A percentile compares a stretch with the other conserved stretches of the same genome.
Evolutionary conservation across 208 protist genomes (phyloP).

Genomic region (Acanthamoeba sp.): DNA sequence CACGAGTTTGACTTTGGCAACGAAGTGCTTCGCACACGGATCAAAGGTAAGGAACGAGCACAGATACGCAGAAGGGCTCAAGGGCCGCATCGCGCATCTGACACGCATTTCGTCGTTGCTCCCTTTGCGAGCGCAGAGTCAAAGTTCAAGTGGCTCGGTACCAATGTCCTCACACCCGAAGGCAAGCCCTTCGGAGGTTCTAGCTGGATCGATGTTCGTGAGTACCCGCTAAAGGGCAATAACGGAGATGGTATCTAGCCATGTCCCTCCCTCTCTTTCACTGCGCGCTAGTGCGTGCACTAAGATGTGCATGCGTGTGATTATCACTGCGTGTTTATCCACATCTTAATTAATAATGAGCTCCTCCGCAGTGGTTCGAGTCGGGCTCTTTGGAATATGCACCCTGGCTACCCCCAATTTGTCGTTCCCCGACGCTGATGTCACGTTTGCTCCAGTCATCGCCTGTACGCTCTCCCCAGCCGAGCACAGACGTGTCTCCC

Average conservation of each 20-base stretch:
- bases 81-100: no score
- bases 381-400: constrained; percentile 27
- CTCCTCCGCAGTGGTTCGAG: neutral
- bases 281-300: neutral
- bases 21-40: constrained; percentile 31
- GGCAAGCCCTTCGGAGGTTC: constrained; percentile 56
- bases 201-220: constrained; percentile 51
- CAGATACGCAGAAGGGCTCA: no score
- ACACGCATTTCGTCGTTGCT: neutral
- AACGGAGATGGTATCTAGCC: no score
- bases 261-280: no score
- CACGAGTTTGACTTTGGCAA: constrained; percentile 74
- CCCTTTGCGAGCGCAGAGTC: neutral
- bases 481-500: neutral
- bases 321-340: neutral
- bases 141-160: constrained; percentile 68
- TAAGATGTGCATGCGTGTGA: neutral
- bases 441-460: constrained; percentile 50
- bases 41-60: neutral
- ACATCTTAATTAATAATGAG: neutral
- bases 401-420: constrained; percentile 64
- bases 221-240: neutral
- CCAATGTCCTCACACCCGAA: constrained; percentile 42
- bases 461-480: neutral
- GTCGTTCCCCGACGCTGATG: constrained; percentile 36